Conservation (phyloP, 129 eudicot species). For the Flaveria trinervia region DNA sequence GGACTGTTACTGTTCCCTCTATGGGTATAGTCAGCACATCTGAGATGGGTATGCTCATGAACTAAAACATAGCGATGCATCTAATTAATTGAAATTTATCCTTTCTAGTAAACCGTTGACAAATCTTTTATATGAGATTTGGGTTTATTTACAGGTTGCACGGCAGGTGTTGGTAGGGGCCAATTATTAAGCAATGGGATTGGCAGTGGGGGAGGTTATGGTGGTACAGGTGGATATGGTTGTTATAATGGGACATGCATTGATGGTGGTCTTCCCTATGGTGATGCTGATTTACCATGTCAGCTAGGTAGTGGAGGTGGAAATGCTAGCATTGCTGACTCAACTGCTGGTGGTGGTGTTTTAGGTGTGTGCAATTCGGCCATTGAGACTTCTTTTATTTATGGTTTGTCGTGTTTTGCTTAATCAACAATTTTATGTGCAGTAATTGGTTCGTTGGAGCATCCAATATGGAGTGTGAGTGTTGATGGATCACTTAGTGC, state of each 20-base stretch:
- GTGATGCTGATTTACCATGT: slow-evolving; percentile 78
- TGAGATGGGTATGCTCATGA: slow-evolving; percentile 61
- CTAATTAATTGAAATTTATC: not conserved
- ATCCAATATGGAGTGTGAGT: slow-evolving; percentile 62
- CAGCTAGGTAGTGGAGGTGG: slow-evolving; percentile 98
- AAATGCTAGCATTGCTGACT: slow-evolving; percentile 54
- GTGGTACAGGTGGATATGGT: slow-evolving; percentile 86
- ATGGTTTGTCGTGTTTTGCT: not conserved
- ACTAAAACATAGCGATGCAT: slow-evolving; percentile 1
- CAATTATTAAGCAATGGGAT: slow-evolving; percentile 53
- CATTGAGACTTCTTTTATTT: slow-evolving; percentile 10
- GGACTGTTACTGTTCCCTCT: slow-evolving; percentile 60
- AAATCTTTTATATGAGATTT: not conserved
- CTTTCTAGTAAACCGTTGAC: slow-evolving; percentile 6
- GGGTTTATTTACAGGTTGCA: slow-evolving; percentile 61
- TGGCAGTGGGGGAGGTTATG: slow-evolving; percentile 96
- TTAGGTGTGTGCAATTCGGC: slow-evolving; percentile 52
- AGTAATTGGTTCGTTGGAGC: slow-evolving; percentile 88
- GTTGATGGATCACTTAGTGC: slow-evolving; percentile 72
- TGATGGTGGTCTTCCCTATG: slow-evolving; percentile 80
- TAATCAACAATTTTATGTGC: slow-evolving; percentile 28
- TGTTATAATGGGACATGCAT: slow-evolving; percentile 62
- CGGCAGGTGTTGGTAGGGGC: slow-evolving; percentile 80
- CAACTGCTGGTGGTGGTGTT: slow-evolving; percentile 91
- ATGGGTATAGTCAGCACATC: slow-evolving; percentile 82